Percentiles rank a stretch among this genome's conserved stretches.
phyloP scores from a whole-genome alignment of 1,284 basidiomycete species.

The Boletus mariae region DNA sequence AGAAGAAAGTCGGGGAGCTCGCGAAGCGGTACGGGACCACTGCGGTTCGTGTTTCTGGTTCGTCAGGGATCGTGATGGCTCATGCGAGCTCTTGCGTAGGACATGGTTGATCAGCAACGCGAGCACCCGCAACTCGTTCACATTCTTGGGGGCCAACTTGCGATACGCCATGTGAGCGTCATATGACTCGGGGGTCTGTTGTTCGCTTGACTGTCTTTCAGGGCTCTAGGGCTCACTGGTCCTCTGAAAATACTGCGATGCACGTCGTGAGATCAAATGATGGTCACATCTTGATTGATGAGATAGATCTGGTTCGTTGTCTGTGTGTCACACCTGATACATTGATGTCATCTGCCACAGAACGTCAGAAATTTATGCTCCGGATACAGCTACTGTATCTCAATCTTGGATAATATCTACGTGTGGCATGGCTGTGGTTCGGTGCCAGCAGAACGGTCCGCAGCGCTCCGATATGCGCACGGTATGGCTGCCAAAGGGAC shows the following conservation, averaged over 20 bases:
- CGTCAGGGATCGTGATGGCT: neutral
- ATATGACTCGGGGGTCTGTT: constrained; percentile 1
- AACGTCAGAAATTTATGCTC: constrained; percentile 68
- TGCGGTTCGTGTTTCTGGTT: constrained; percentile 38
- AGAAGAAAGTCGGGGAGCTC: constrained; percentile 63
- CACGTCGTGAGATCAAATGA: constrained; percentile 56
- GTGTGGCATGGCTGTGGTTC: constrained; percentile 78
- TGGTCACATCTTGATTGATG: constrained; percentile 62
- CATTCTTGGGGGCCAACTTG: constrained; percentile 62
- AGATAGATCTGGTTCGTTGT: constrained; percentile 62
- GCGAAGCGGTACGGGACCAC: constrained; percentile 66
- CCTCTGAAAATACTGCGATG: constrained; percentile 75
- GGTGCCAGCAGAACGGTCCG: constrained; percentile 49
- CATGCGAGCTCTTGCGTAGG: constrained; percentile 34
- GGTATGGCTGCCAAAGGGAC: constrained; percentile 40
- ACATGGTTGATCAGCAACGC: constrained; percentile 50
- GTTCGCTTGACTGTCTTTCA: constrained; percentile 27
- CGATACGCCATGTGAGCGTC: constrained; percentile 57
- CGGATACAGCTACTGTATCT: constrained; percentile 72
- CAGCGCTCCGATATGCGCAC: constrained; percentile 58
- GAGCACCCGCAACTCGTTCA: constrained; percentile 62
- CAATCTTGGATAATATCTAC: constrained; percentile 65
- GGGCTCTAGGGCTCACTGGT: constrained; percentile 72
- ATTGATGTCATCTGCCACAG: constrained; percentile 35
- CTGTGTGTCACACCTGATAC: neutral